Percentiles rank a stretch among this genome's conserved stretches.
These are phyloP conservation scores for Bocquillonia castaneifolia DNA, from an alignment of 441 rosid species.

Conservation along the genomic window DNA sequence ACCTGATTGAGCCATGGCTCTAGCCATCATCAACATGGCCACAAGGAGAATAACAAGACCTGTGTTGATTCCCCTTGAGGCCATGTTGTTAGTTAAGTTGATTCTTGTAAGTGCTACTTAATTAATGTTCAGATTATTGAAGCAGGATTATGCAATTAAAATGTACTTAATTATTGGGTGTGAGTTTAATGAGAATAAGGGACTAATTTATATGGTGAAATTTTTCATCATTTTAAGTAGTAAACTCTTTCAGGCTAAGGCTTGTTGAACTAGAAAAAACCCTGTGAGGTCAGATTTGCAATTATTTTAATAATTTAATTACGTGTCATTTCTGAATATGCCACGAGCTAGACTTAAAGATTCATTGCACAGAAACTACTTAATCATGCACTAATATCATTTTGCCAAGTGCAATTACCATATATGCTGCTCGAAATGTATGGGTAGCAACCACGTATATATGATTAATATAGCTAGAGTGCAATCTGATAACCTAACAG, in stretches of 20 bases:
- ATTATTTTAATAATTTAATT: not conserved
- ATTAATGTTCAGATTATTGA: not conserved
- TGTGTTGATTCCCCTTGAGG: slow-evolving; percentile 21
- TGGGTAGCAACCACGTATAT: not conserved
- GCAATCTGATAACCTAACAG: slow-evolving; percentile 23
- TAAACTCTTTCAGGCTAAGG: not conserved
- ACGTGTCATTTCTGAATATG: slow-evolving; percentile 10
- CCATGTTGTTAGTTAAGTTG: slow-evolving; percentile 16
- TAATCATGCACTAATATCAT: not conserved
- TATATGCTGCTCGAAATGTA: not conserved
- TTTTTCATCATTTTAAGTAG: not conserved
- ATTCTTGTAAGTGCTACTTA: not conserved
- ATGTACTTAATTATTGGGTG: not conserved
- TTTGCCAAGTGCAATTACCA: too few relatives aligned
- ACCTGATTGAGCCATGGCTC: slow-evolving; percentile 44
- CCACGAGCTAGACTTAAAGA: too few relatives aligned
- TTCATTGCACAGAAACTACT: not conserved
- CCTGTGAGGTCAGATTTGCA: slow-evolving; percentile 24
- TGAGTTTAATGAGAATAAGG: not conserved
- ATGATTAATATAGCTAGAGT: not conserved
- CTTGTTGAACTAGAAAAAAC: slow-evolving; percentile 31
- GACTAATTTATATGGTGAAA: slow-evolving; percentile 17
- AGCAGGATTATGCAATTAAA: not conserved
- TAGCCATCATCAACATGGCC: slow-evolving; percentile 31
- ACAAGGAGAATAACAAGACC: slow-evolving; percentile 23